These are phyloP conservation scores for Alopecurus myosuroides DNA, from an alignment of 176 grass and related monocot species.

Conservation along the genomic window DNA sequence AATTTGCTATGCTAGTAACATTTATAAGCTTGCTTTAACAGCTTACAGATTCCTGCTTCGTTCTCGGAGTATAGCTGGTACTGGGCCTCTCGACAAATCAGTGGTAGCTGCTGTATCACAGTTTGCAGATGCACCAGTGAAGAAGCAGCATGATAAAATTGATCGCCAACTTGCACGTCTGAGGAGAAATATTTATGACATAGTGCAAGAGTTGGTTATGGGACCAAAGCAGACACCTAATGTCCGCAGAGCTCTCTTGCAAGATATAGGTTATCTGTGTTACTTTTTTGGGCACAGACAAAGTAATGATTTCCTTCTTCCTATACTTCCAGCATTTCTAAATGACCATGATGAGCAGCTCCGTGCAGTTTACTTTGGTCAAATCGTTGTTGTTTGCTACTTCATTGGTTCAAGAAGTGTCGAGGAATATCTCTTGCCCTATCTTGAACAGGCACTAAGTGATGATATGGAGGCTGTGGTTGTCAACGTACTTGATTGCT, in stretches of 20 bases:
- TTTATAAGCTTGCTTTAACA: conserved; percentile 91
- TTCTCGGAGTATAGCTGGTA: conserved; percentile 45
- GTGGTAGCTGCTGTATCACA: conserved; percentile 22
- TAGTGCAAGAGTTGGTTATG: conserved; percentile 96
- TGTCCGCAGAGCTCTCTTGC: conserved; percentile 87
- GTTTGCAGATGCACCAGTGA: conserved; percentile 37
- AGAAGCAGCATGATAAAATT: conserved; percentile 35
- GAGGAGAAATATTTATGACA: conserved; percentile 82
- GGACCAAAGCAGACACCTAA: conserved; percentile 82
- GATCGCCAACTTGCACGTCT: conserved; percentile 53
- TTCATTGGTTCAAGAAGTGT: conserved; percentile 97
- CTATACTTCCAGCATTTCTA: conserved; percentile 92
- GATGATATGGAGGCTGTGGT: conserved; percentile 83
- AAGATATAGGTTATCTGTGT: conserved; percentile 81
- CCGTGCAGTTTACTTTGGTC: conserved; percentile 78
- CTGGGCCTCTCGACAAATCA: conserved; percentile 47
- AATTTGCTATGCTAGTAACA: conserved; percentile 96
- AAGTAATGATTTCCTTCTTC: conserved; percentile 94
- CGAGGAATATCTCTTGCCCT: conserved; percentile 95
- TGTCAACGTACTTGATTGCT: conserved; percentile 84
- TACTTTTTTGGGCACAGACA: conserved; percentile 95
- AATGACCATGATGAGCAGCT: conserved; percentile 93
- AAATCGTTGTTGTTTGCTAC: conserved; percentile 88
- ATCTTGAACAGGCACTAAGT: conserved; percentile 90
- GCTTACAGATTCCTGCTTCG: conserved; percentile 81